phyloP scores from a whole-genome alignment of 768 basidiomycete genomes.

The Melanogaster broomeanus region DNA sequence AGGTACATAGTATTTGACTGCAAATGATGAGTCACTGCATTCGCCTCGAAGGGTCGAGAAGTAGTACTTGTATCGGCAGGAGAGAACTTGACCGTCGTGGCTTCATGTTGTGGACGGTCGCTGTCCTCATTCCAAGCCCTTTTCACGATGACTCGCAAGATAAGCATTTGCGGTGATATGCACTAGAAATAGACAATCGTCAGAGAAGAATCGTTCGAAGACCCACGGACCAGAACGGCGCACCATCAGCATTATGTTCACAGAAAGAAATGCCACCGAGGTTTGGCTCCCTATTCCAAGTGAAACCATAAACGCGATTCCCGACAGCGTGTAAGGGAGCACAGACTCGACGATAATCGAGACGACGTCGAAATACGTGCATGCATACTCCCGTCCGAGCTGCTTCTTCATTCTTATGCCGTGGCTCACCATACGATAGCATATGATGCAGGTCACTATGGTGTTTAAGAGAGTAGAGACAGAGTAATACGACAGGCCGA shows the following conservation, averaged over 20 bases:
- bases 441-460: constrained; percentile 20
- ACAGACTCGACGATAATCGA: constrained; percentile 25
- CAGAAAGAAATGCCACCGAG: constrained; percentile 14
- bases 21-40: neutral
- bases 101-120: neutral
- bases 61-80: neutral
- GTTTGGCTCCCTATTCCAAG: constrained; percentile 16
- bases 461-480: constrained; percentile 21
- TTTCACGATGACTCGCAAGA: constrained; percentile 22
- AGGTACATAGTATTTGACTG: constrained; percentile 2
- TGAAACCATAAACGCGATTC: constrained; percentile 24
- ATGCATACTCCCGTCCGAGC: constrained; percentile 22
- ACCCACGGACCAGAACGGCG: neutral
- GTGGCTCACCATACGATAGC: constrained; percentile 16
- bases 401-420: constrained; percentile 8
- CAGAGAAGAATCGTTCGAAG: neutral
- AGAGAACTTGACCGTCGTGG: constrained; percentile 17
- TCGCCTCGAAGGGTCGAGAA: neutral
- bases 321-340: constrained; percentile 26
- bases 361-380: constrained; percentile 18
- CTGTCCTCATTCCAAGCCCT: constrained; percentile 17
- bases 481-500: constrained; percentile 22
- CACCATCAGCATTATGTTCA: constrained; percentile 28
- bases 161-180: constrained; percentile 28
- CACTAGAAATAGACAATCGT: constrained; percentile 5